phyloP scores from a whole-genome alignment of 2,329 filamentous ascomycete species.

The Stenocarpella maydis region DNA sequence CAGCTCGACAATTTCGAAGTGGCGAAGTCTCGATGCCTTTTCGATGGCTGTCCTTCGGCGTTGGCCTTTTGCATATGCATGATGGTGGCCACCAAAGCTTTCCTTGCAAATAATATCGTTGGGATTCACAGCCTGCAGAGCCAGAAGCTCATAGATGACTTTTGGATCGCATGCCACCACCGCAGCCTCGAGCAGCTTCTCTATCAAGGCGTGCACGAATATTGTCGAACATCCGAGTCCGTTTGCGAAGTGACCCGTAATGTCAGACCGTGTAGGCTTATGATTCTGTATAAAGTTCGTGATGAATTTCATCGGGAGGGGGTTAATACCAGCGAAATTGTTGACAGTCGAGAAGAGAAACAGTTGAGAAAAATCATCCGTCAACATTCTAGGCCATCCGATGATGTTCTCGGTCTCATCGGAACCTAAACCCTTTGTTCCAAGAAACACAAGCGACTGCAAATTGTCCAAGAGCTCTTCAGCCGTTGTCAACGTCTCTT shows the following conservation, averaged over 20 bases:
- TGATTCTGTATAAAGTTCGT: not conserved
- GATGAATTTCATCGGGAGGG: not conserved
- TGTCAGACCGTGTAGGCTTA: not conserved
- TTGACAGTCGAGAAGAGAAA: not conserved
- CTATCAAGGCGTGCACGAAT: not conserved
- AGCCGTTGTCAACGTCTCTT: not conserved
- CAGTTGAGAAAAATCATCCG: not conserved
- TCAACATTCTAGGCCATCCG: not conserved
- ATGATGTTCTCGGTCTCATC: not conserved
- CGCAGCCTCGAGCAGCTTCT: not conserved
- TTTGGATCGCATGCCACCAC: not conserved
- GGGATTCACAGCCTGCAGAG: not conserved
- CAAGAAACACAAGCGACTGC: not conserved
- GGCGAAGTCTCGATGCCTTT: not conserved
- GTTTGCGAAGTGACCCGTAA: not conserved
- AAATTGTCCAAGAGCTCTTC: not conserved
- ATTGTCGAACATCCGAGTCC: no score
- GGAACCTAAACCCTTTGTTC: no score
- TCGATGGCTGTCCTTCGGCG: not conserved
- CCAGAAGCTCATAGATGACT: not conserved
- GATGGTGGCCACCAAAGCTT: not conserved
- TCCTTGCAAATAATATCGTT: not conserved
- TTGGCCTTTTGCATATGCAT: not conserved
- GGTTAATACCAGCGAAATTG: not conserved
- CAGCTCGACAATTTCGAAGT: not conserved